phyloP scores from a whole-genome alignment of 805 yeast genomes.

The Starmerella powellii region DNA sequence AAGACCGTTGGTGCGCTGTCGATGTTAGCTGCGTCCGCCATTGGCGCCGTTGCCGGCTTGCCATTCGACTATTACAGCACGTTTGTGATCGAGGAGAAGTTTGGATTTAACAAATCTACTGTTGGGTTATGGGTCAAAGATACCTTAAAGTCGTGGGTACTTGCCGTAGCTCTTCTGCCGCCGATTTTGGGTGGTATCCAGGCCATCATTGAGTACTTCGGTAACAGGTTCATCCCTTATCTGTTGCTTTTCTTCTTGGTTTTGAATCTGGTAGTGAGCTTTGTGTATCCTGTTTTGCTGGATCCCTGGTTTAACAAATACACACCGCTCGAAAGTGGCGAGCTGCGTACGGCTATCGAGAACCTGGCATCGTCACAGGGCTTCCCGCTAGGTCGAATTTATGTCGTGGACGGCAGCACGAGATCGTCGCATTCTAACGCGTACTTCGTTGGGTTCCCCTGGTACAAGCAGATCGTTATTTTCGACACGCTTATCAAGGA shows the following conservation, averaged over 20 bases:
- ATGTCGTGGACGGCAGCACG: slow-evolving; percentile 92
- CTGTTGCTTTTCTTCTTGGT: slow-evolving; percentile 57
- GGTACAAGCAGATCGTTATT: slow-evolving; percentile 91
- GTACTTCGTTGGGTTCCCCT: slow-evolving; percentile 88
- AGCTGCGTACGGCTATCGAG: slow-evolving; percentile 70
- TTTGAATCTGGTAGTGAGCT: slow-evolving; percentile 61
- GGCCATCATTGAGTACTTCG: slow-evolving; percentile 68
- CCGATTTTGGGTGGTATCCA: slow-evolving; percentile 66
- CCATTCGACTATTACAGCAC: slow-evolving; percentile 68
- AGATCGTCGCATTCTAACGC: slow-evolving; percentile 96
- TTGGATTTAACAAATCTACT: slow-evolving; percentile 86
- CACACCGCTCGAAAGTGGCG: slow-evolving; percentile 82
- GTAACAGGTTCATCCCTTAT: slow-evolving; percentile 71
- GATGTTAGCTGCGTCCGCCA: slow-evolving; percentile 25
- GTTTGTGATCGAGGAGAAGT: slow-evolving; percentile 83
- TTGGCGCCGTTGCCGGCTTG: slow-evolving; percentile 43
- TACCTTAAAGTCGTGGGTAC: slow-evolving; percentile 44
- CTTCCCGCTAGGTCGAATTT: slow-evolving; percentile 78
- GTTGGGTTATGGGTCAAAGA: slow-evolving; percentile 60
- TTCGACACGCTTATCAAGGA: slow-evolving; percentile 83
- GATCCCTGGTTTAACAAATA: slow-evolving; percentile 89
- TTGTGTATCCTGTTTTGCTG: slow-evolving; percentile 71
- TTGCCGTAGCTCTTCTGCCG: slow-evolving; percentile 50
- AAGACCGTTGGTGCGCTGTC: slow-evolving; percentile 20
- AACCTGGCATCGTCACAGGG: slow-evolving; percentile 57